Evolutionary conservation across 495 filamentous ascomycete genomes (phyloP).

Genomic region (Penicillium samsonianum): DNA sequence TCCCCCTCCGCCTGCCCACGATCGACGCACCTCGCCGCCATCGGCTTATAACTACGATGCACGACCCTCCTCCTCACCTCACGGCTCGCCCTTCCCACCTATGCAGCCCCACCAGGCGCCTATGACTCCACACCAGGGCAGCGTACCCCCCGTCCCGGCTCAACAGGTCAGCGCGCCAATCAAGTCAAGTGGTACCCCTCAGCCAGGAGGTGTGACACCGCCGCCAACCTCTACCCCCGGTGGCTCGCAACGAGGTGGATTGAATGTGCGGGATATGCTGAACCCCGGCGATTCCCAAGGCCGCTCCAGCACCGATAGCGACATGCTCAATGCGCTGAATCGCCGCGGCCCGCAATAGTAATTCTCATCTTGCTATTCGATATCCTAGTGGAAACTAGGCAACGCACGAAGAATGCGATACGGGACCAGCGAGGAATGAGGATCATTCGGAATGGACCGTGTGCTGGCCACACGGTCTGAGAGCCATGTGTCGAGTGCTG

Average conservation of each 20-base stretch:
- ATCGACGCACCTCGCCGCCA: constrained; percentile 54
- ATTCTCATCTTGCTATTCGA: background rate
- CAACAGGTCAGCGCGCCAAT: background rate
- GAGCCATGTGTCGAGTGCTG: constrained; percentile 27
- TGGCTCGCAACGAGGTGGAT: constrained; percentile 43
- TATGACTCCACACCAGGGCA: constrained; percentile 11
- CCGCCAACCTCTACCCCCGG: constrained; percentile 43
- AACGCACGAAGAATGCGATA: constrained; percentile 11
- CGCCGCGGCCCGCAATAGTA: constrained; percentile 42
- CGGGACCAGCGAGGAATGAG: constrained; percentile 15
- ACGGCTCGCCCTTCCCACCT: constrained; percentile 51
- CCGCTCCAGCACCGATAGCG: constrained; percentile 56
- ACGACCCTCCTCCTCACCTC: constrained; percentile 53
- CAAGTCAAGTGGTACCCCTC: constrained; percentile 7
- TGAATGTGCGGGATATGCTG: constrained; percentile 58
- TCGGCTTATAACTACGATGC: constrained; percentile 49
- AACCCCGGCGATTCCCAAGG: constrained; percentile 47
- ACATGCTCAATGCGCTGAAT: constrained; percentile 59
- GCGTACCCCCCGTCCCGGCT: constrained; percentile 7
- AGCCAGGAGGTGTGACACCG: constrained; percentile 37
- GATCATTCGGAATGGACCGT: constrained; percentile 23
- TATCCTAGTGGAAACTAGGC: constrained; percentile 6
- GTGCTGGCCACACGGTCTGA: constrained; percentile 34
- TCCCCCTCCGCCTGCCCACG: constrained; percentile 38
- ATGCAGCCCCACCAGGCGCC: constrained; percentile 34